These are phyloP conservation scores for Zasmidium cellare DNA, from an alignment of 2,329 filamentous ascomycete genomes.

Conservation along the genomic window DNA sequence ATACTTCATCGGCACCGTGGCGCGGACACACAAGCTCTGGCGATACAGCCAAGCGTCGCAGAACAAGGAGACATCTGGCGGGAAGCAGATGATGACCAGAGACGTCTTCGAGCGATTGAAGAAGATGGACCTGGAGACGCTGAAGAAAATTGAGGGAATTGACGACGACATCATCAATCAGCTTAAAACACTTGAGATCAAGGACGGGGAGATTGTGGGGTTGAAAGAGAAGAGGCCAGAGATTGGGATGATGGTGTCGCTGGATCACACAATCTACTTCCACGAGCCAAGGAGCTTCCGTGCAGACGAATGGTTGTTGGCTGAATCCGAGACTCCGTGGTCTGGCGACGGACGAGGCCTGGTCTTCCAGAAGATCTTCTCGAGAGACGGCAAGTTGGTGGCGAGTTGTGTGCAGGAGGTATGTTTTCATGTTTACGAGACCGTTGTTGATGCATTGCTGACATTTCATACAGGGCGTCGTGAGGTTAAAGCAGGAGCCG, in stretches of 20 bases:
- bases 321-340: constrained; percentile 80
- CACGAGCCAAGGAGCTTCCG: constrained; percentile 52
- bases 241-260: constrained; percentile 81
- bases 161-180: constrained; percentile 56
- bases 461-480: constrained; percentile 45
- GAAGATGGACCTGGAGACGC: constrained; percentile 44
- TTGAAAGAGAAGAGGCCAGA: constrained; percentile 57
- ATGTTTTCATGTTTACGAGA: constrained; percentile 13
- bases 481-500: constrained; percentile 49
- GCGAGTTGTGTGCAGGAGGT: constrained; percentile 81
- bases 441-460: constrained; percentile 9
- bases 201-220: constrained; percentile 43
- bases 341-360: constrained; percentile 74
- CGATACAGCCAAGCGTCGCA: constrained; percentile 55
- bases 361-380: constrained; percentile 73
- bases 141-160: constrained; percentile 44
- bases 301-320: constrained; percentile 72
- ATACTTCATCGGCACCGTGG: constrained; percentile 89
- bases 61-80: constrained; percentile 20
- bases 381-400: constrained; percentile 68
- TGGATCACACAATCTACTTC: constrained; percentile 68
- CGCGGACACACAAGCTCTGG: constrained; percentile 78
- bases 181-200: constrained; percentile 42
- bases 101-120: constrained; percentile 47
- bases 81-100: constrained; percentile 33